Percentiles rank a stretch among this genome's conserved stretches.
These are phyloP conservation scores for Tolypocladium pustulatum DNA, from an alignment of 2,329 filamentous ascomycete species.

Conservation along the genomic window DNA sequence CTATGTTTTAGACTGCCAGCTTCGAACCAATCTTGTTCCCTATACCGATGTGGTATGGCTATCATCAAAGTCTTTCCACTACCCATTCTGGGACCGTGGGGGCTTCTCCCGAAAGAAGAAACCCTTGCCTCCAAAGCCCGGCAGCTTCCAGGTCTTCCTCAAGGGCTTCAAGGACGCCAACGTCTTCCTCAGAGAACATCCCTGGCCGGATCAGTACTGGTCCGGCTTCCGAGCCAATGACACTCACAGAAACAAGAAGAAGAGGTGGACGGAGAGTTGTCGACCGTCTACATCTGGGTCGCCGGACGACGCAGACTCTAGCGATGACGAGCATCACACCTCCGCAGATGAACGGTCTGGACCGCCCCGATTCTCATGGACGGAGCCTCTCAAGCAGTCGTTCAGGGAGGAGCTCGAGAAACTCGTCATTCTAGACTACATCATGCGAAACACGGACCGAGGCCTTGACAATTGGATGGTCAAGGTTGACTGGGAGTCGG, in stretches of 20 bases:
- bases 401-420: constrained; percentile 96
- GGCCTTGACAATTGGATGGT: constrained; percentile 99
- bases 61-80: constrained; percentile 95
- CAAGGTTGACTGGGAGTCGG: constrained; percentile 76
- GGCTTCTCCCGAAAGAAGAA: constrained; percentile 83
- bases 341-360: constrained; percentile 38
- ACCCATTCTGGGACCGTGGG: constrained; percentile 92
- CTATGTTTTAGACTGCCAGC: constrained; percentile 83
- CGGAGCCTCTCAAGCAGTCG: constrained; percentile 74
- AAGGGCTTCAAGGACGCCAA: constrained; percentile 97
- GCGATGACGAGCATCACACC: constrained; percentile 42
- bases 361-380: constrained; percentile 67
- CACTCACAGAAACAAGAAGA: constrained; percentile 56
- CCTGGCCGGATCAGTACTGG: constrained; percentile 87
- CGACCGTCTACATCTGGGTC: constrained; percentile 45
- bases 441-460: constrained; percentile 97
- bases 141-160: constrained; percentile 94
- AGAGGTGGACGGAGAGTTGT: constrained; percentile 73
- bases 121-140: constrained; percentile 76
- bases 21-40: constrained; percentile 85
- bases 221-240: constrained; percentile 60
- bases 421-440: constrained; percentile 93
- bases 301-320: constrained; percentile 53
- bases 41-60: constrained; percentile 93
- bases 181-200: constrained; percentile 85